Evolutionary conservation across 306 rosid genomes (phyloP).

Genomic region (Gastrolobium villosum): DNA sequence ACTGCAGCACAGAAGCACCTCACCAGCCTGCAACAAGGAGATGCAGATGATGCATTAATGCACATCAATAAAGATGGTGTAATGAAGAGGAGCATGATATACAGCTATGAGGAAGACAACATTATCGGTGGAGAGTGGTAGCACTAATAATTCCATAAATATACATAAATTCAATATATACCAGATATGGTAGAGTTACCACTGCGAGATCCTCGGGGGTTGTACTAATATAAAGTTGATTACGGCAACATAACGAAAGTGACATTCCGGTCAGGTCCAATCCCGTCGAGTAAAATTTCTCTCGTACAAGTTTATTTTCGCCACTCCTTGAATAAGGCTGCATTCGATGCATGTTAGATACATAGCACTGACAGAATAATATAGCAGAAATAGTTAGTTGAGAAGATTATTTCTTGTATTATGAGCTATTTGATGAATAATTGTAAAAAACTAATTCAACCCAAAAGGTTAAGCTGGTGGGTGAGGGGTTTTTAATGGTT

Average conservation of each 20-base stretch:
- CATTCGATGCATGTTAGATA: no score
- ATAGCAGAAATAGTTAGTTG: no score
- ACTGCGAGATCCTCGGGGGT: slow-evolving; percentile 54
- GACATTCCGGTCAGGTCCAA: slow-evolving; percentile 21
- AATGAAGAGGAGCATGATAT: slow-evolving; percentile 31
- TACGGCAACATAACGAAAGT: slow-evolving; percentile 30
- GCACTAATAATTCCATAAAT: no score
- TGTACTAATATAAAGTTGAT: slow-evolving; percentile 35
- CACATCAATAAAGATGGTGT: neutral
- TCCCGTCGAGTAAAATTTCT: neutral
- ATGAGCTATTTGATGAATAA: no score
- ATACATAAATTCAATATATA: no score
- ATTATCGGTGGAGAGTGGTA: slow-evolving; percentile 45
- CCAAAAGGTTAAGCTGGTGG: no score
- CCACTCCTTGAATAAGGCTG: neutral
- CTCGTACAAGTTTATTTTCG: neutral
- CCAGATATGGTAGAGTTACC: slow-evolving; percentile 49
- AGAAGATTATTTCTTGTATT: no score
- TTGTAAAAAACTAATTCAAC: no score
- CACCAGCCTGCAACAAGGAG: neutral
- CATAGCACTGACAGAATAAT: no score
- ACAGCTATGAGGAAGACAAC: slow-evolving; percentile 38
- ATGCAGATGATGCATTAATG: slow-evolving; percentile 33
- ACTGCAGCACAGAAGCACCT: neutral
- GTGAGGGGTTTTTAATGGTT: no score